Conservation (phyloP, 2,329 filamentous ascomycete species). For the Cylindrodendrum hubeiense region DNA sequence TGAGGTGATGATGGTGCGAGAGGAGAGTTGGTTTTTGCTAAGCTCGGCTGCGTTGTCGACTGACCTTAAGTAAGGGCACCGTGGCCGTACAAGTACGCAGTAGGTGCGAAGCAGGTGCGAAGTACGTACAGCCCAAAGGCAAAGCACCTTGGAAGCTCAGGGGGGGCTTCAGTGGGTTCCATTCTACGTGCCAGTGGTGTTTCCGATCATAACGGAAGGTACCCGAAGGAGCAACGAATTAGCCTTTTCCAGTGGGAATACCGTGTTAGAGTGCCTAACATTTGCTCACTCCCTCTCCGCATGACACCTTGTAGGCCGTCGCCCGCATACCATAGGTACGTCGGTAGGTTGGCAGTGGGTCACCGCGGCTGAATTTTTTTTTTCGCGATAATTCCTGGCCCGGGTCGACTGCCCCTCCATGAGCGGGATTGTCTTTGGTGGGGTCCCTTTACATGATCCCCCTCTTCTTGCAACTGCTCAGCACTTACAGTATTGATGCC, state of each 20-base stretch:
- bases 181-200: background rate
- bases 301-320: background rate
- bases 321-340: background rate
- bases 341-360: background rate
- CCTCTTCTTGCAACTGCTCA: conserved; percentile 40
- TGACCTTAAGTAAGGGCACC: background rate
- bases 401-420: conserved; percentile 39
- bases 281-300: background rate
- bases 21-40: conserved; percentile 13
- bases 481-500: conserved; percentile 24
- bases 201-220: background rate
- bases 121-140: background rate
- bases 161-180: background rate
- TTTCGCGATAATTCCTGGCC: conserved; percentile 36
- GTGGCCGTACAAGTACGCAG: too few species aligned
- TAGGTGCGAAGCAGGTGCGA: background rate
- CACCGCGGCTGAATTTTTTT: conserved; percentile 12
- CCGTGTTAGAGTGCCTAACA: background rate
- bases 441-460: conserved; percentile 19
- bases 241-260: background rate
- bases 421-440: conserved; percentile 21
- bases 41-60: background rate
- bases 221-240: background rate
- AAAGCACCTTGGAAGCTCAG: background rate
- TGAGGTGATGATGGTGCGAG: conserved; percentile 23